These are phyloP conservation scores for Euptelea pleiosperma DNA, from an alignment of 164 flowering plant species.

Conservation along the genomic window DNA sequence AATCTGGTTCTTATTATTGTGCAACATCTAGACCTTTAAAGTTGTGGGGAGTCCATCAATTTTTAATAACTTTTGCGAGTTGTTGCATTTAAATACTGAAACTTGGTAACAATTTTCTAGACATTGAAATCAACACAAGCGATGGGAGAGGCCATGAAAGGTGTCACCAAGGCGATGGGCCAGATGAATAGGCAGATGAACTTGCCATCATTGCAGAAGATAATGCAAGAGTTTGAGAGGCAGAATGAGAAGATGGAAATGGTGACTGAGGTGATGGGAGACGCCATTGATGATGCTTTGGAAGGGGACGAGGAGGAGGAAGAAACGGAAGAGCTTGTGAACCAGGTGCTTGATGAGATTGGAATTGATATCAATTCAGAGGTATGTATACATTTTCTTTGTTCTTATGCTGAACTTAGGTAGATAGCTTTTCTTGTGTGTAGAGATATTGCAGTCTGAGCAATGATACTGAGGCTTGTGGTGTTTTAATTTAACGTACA, in stretches of 20 bases:
- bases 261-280: slow-evolving; percentile 80
- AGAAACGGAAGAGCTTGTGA: slow-evolving; percentile 78
- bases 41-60: background rate
- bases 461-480: background rate
- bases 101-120: slow-evolving; percentile 23
- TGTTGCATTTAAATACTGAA: background rate
- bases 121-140: slow-evolving; percentile 83
- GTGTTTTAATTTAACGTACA: slow-evolving; percentile 19
- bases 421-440: background rate
- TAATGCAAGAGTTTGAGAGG: slow-evolving; percentile 78
- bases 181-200: slow-evolving; percentile 92
- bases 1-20: no score
- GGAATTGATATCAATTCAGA: slow-evolving; percentile 71
- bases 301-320: slow-evolving; percentile 90
- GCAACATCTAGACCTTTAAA: no score
- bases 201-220: slow-evolving; percentile 71
- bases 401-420: background rate
- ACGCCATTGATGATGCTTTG: slow-evolving; percentile 82
- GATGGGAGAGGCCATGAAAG: slow-evolving; percentile 95
- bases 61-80: background rate
- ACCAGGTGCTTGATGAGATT: slow-evolving; percentile 80
- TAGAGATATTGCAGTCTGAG: background rate
- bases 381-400: slow-evolving; percentile 42
- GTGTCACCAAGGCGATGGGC: slow-evolving; percentile 88
- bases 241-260: slow-evolving; percentile 89